These are phyloP conservation scores for Phytophthora palmivora DNA, from an alignment of 352 stramenopile genomes.

Conservation along the genomic window DNA sequence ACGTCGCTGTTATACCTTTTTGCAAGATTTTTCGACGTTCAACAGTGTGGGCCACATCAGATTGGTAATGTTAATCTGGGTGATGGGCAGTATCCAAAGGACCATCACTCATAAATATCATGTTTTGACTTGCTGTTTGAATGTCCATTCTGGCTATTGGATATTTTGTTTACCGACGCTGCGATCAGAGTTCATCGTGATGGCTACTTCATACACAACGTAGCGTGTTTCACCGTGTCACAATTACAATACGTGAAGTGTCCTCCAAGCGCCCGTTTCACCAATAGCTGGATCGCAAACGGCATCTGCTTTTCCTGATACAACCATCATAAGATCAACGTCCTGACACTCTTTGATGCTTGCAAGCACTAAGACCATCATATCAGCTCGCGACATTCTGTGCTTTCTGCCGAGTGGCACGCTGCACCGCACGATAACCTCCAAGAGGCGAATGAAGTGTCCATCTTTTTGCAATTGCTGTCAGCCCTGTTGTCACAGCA, in stretches of 20 bases:
- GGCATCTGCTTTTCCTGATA: background rate
- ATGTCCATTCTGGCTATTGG: slow-evolving; percentile 11
- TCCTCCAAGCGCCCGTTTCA: background rate
- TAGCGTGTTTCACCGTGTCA: slow-evolving; percentile 34
- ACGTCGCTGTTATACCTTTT: background rate
- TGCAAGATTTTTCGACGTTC: slow-evolving; percentile 3
- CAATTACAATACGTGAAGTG: slow-evolving; percentile 8
- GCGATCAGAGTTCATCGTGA: slow-evolving; percentile 3
- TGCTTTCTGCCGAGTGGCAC: background rate
- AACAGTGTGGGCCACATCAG: slow-evolving; percentile 1
- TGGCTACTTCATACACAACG: slow-evolving; percentile 1
- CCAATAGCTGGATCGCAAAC: background rate
- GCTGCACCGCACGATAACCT: background rate
- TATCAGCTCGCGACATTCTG: slow-evolving; percentile 5
- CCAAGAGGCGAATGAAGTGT: background rate
- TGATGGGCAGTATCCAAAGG: slow-evolving; percentile 25
- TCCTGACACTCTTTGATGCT: background rate
- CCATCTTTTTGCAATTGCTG: background rate
- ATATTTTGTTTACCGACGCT: slow-evolving; percentile 22
- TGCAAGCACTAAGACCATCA: background rate
- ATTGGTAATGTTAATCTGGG: slow-evolving; percentile 21
- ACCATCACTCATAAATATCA: slow-evolving; percentile 41
- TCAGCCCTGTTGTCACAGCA: too few relatives aligned
- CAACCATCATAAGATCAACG: background rate
- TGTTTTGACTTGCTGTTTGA: slow-evolving; percentile 20